Evolutionary conservation across 2,329 filamentous ascomycete genomes (phyloP), one percentile per base, ranked within the genome.

Genomic region (Fusarium sp.): DNA sequence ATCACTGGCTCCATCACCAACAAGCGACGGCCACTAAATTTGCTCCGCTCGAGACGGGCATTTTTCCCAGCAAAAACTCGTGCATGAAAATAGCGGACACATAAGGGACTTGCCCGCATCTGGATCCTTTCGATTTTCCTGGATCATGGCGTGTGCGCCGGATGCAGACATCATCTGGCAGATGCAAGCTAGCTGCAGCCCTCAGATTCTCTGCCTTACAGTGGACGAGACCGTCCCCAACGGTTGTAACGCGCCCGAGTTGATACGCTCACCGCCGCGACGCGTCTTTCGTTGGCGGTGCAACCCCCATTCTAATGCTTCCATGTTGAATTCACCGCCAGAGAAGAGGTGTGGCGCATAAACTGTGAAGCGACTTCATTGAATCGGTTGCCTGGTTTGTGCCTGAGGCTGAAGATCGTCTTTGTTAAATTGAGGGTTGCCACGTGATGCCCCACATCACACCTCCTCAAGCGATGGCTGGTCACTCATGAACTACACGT

Each of bases 1-100:
- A 50, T 71, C 45, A 72, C 73, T 74, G 62, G 73, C 61, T 65
- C 15, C 58, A 50, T 40, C 59, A 68, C 27, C 65, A 68, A 30
- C 58, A 61, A 32, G 27, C 47, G 47, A 58, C 57, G 63, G 50
- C 66, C 67, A 63, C 65, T 54, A 52, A 63, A 38, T 61, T 56
- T 65, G 37, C 58, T 69, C 40, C 40, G 71, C 40, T 20, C 25
- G 32, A 20, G 61, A 54, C 30, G 40, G 20, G 11, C 4, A 43
- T 43, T 43, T 22, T 20, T 43, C 40, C 40, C n/a, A 43, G 40
- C n/a, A 43, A 43, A 43, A 50, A 30, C 17, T 22, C 15, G 43
- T 32, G 47, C 63, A 54, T 43, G 50, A 33, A 64, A 37, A 63
- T 43, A 20, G 45, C 40, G 47, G 33, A n/a, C 27, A 35, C 38